A percentile compares a stretch with the other conserved stretches of the same genome.
phyloP scores from a whole-genome alignment of 352 stramenopile genomes.

The Phytophthora brassicae region DNA sequence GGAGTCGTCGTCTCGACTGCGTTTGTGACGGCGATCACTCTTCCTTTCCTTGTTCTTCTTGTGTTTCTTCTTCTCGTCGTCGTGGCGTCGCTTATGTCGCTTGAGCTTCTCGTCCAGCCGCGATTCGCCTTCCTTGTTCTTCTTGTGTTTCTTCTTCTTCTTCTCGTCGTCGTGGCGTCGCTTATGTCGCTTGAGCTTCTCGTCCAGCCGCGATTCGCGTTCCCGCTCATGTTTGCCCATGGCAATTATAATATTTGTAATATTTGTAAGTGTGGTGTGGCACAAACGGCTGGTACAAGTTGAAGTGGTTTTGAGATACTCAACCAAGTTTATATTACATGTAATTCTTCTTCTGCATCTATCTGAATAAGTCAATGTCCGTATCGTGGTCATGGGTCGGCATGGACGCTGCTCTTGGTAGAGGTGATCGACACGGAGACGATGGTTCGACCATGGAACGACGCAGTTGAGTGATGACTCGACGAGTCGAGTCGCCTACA shows the following conservation, averaged over 20 bases:
- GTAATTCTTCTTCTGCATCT: too few species aligned
- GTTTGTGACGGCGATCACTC: slow-evolving; percentile 20
- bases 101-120: slow-evolving; percentile 35
- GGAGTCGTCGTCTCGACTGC: slow-evolving; percentile 14
- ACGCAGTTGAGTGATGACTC: slow-evolving; percentile 1
- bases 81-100: slow-evolving; percentile 33
- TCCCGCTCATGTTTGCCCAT: slow-evolving; percentile 39
- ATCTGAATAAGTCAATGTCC: too few species aligned
- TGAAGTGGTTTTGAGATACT: too few species aligned
- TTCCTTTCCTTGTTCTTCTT: slow-evolving; percentile 39
- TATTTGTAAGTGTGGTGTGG: slow-evolving; percentile 17
- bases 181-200: slow-evolving; percentile 40
- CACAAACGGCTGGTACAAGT: slow-evolving; percentile 5
- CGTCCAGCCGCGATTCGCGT: slow-evolving; percentile 19
- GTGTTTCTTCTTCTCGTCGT: slow-evolving; percentile 28
- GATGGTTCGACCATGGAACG: slow-evolving; percentile 1
- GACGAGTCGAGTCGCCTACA: slow-evolving; percentile 3
- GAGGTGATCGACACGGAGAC: neutral
- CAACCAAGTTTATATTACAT: too few species aligned
- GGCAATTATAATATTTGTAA: neutral
- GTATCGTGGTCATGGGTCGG: slow-evolving; percentile 10
- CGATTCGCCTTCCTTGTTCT: slow-evolving; percentile 15
- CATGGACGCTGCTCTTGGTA: slow-evolving; percentile 11
- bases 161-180: slow-evolving; percentile 32
- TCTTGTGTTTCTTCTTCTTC: slow-evolving; percentile 30